Evolutionary conservation across 306 rosid genomes (phyloP).

Genomic region (Adenanthera pavonina): DNA sequence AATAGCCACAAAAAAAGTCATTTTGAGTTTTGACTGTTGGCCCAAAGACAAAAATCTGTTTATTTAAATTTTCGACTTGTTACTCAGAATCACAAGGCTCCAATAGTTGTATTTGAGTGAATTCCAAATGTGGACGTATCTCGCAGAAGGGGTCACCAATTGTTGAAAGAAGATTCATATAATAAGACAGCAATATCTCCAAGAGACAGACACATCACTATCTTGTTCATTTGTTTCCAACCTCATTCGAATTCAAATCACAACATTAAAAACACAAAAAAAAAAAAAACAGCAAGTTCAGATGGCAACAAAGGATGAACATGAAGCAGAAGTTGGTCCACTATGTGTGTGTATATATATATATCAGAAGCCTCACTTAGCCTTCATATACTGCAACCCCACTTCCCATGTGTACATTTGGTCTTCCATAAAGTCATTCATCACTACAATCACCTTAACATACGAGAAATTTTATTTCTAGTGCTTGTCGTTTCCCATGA

Average conservation of each 20-base stretch:
- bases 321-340: constrained; percentile 33
- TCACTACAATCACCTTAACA: constrained; percentile 1
- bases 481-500: not conserved
- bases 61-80: not conserved
- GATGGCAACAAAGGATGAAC: constrained; percentile 33
- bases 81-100: not conserved
- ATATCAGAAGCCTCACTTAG: not conserved
- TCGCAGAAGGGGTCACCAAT: constrained; percentile 14
- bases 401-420: not conserved
- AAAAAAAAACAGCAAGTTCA: constrained; percentile 4
- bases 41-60: not conserved
- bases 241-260: not conserved
- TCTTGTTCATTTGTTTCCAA: constrained; percentile 6
- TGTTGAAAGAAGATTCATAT: constrained; percentile 1
- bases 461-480: not conserved
- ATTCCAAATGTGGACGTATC: not conserved
- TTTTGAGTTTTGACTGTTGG: not conserved
- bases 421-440: not conserved
- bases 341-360: not conserved
- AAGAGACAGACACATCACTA: constrained; percentile 36
- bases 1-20: not conserved
- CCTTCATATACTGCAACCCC: not conserved
- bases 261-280: not conserved
- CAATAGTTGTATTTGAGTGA: not conserved
- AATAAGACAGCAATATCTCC: constrained; percentile 29